Conservation (phyloP, 768 basidiomycete species). For the Tylopilus subfusipes region DNA sequence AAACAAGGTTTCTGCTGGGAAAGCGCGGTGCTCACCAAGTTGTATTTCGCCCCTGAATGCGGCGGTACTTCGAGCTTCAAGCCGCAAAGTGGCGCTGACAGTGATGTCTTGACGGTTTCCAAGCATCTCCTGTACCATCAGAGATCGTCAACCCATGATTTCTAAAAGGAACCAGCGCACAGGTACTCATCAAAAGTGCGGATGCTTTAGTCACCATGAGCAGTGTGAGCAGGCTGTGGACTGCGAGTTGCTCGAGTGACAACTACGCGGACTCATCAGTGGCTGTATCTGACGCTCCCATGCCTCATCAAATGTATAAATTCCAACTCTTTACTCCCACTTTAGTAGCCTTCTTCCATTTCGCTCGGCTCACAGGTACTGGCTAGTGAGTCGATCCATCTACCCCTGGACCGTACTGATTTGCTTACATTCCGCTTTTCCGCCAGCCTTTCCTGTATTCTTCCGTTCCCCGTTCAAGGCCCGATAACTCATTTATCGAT, state of each 20-base stretch:
- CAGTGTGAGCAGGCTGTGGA: background rate
- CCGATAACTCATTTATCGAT: background rate
- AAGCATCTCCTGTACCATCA: background rate
- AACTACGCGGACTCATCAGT: background rate
- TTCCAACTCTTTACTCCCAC: background rate
- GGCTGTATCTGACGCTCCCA: background rate
- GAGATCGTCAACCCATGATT: background rate
- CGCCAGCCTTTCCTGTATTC: slow-evolving; percentile 7
- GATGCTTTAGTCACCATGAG: background rate
- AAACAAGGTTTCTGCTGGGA: too few relatives aligned
- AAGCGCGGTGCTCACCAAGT: too few relatives aligned
- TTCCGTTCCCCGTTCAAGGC: background rate
- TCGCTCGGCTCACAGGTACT: slow-evolving; percentile 15
- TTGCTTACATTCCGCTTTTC: background rate
- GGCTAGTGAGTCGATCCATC: slow-evolving; percentile 11
- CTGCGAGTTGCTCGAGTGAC: background rate
- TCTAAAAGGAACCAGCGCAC: background rate
- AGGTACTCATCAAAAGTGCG: too few relatives aligned
- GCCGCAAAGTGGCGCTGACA: background rate
- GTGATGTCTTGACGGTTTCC: background rate
- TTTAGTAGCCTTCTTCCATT: slow-evolving; percentile 7
- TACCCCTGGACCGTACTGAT: background rate
- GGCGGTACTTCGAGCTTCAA: too few relatives aligned
- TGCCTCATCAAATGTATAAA: background rate
- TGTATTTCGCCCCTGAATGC: too few relatives aligned